Evolutionary conservation across 805 yeast genomes (phyloP).

Genomic region (Middelhovenomyces tepae): DNA sequence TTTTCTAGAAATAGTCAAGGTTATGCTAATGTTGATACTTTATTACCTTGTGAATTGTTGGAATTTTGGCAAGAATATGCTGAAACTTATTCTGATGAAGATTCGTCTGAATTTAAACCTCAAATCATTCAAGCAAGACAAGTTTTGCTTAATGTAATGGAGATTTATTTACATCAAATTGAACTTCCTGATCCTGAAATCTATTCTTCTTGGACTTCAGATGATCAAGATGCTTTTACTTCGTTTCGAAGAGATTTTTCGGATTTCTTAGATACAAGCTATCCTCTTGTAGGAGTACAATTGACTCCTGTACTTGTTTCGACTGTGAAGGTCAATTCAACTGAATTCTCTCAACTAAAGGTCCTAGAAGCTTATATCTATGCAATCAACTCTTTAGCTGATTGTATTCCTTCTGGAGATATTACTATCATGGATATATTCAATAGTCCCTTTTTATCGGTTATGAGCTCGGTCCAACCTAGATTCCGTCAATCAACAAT

Average conservation of each 20-base stretch:
- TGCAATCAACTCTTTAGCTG: too few species aligned
- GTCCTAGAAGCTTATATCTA: too few species aligned
- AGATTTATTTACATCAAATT: slow-evolving; percentile 61
- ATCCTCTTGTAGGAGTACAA: slow-evolving; percentile 51
- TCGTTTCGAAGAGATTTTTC: slow-evolving; percentile 65
- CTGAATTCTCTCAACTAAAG: too few species aligned
- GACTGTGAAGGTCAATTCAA: too few species aligned
- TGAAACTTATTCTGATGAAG: slow-evolving; percentile 25
- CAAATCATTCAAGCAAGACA: too few species aligned
- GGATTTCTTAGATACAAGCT: slow-evolving; percentile 66
- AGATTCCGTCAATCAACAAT: slow-evolving; percentile 43
- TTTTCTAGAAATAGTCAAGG: slow-evolving; percentile 12
- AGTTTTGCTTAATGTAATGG: slow-evolving; percentile 31
- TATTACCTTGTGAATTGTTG: slow-evolving; percentile 20
- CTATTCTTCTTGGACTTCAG: slow-evolving; percentile 23
- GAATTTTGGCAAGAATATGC: slow-evolving; percentile 29
- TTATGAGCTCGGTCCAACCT: slow-evolving; percentile 18
- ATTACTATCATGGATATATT: slow-evolving; percentile 25
- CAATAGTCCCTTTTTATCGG: slow-evolving; percentile 22
- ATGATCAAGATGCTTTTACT: slow-evolving; percentile 45
- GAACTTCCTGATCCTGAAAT: slow-evolving; percentile 28
- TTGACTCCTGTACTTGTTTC: slow-evolving; percentile 38
- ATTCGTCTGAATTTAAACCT: too few species aligned
- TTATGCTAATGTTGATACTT: slow-evolving; percentile 21
- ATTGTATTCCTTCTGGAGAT: too few species aligned